Evolutionary conservation across 331 rosid genomes (phyloP).

Genomic region (Phaseolus coccineus): DNA sequence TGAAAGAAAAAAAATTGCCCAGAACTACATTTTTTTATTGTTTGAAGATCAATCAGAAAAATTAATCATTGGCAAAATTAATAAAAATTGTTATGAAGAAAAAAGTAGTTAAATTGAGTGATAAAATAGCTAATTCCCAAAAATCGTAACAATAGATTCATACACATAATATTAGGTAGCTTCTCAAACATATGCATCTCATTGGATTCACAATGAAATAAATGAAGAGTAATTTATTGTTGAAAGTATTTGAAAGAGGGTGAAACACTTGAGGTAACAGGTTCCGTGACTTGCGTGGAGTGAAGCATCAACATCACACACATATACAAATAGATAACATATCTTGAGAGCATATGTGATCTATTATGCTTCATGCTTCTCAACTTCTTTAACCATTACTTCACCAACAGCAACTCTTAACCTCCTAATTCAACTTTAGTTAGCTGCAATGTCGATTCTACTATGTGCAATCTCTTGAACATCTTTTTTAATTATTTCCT

Average conservation of each 20-base stretch:
- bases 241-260: conserved; percentile 30
- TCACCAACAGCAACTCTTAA: conserved; percentile 8
- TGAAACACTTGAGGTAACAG: conserved; percentile 41
- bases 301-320: conserved; percentile 41
- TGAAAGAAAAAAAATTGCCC: neutral
- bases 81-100: too few relatives aligned
- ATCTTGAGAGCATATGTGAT: conserved; percentile 17
- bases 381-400: conserved; percentile 38
- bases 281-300: conserved; percentile 31
- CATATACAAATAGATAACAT: neutral
- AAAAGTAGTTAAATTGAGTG: too few relatives aligned
- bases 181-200: too few relatives aligned
- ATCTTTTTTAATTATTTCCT: neutral
- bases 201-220: too few relatives aligned
- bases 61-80: too few relatives aligned
- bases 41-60: too few relatives aligned
- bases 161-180: too few relatives aligned
- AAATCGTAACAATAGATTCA: too few relatives aligned
- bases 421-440: conserved; percentile 9
- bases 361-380: conserved; percentile 39
- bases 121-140: too few relatives aligned
- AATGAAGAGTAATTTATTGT: too few relatives aligned
- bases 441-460: neutral
- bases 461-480: neutral
- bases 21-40: neutral